Conservation (phyloP, 2,329 filamentous ascomycete species). For the Xenosphaeropsis pyriputrescens region DNA sequence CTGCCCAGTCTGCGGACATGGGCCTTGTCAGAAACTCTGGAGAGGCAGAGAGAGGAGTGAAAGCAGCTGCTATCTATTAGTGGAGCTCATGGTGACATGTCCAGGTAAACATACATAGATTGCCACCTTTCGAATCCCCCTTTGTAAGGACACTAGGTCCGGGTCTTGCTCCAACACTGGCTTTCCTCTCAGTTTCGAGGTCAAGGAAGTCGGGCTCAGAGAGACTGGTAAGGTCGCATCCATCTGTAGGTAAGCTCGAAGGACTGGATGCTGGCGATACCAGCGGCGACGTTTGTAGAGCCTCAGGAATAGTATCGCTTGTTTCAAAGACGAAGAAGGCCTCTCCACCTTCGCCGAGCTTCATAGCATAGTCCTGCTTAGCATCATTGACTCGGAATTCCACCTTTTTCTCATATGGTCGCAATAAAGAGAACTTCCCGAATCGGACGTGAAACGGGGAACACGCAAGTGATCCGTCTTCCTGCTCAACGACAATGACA, state of each 20-base stretch:
- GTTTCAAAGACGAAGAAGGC: conserved; percentile 99
- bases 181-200: conserved; percentile 31
- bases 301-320: conserved; percentile 78
- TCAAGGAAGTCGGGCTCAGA: conserved; percentile 59
- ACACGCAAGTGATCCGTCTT: conserved; percentile 78
- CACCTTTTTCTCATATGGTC: conserved; percentile 96
- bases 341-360: conserved; percentile 91
- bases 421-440: conserved; percentile 91
- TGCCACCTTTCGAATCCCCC: conserved; percentile 12
- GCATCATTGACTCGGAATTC: conserved; percentile 90
- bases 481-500: conserved; percentile 94
- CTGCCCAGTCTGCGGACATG: conserved; percentile 35
- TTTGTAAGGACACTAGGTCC: conserved; percentile 25
- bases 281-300: conserved; percentile 84
- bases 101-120: conserved; percentile 12
- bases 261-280: conserved; percentile 85
- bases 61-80: conserved; percentile 11
- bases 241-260: conserved; percentile 33
- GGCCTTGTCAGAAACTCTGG: conserved; percentile 33
- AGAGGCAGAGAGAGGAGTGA: conserved; percentile 38
- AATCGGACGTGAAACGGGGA: conserved; percentile 98
- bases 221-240: conserved; percentile 28
- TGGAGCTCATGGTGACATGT: not conserved
- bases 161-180: conserved; percentile 24
- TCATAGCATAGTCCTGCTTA: conserved; percentile 94